Evolutionary conservation across 2,329 filamentous ascomycete genomes (phyloP).

Genomic region (Xylaria multiplex): DNA sequence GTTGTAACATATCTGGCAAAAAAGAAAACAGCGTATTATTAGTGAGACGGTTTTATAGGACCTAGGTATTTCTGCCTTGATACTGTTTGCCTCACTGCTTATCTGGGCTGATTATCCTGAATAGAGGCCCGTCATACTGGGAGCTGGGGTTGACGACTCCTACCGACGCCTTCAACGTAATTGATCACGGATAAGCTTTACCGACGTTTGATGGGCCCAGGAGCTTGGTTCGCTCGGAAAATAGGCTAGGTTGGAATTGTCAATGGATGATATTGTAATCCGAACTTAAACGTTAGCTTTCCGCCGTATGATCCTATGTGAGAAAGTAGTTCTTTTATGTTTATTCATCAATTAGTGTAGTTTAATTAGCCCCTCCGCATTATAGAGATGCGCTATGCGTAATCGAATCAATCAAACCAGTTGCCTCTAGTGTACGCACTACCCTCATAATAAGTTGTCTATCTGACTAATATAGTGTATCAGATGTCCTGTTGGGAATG

Average conservation of each 20-base stretch:
- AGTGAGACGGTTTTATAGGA: constrained; percentile 9
- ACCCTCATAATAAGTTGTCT: neutral
- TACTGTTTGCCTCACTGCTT: neutral
- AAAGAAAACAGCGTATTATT: constrained; percentile 3
- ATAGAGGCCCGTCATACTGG: neutral
- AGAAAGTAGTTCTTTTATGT: neutral
- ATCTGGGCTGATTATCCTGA: constrained; percentile 7
- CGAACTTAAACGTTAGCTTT: constrained; percentile 1
- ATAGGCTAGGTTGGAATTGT: neutral
- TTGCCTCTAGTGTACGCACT: no score
- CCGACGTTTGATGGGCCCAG: constrained; percentile 25
- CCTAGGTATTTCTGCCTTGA: neutral
- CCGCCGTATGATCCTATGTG: constrained; percentile 11
- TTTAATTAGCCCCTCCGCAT: neutral
- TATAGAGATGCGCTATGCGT: neutral
- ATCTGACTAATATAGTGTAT: neutral
- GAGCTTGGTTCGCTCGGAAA: constrained; percentile 24
- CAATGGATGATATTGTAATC: constrained; percentile 3
- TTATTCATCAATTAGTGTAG: neutral
- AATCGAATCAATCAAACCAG: neutral
- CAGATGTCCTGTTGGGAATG: neutral
- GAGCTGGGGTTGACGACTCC: constrained; percentile 5
- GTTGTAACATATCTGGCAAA: neutral
- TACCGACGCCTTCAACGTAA: constrained; percentile 1
- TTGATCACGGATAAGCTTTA: constrained; percentile 17